A percentile compares a stretch with the other conserved stretches of the same genome.
Evolutionary conservation across 345 rosid genomes (phyloP).

Genomic region (Euphorbia tirucalli): DNA sequence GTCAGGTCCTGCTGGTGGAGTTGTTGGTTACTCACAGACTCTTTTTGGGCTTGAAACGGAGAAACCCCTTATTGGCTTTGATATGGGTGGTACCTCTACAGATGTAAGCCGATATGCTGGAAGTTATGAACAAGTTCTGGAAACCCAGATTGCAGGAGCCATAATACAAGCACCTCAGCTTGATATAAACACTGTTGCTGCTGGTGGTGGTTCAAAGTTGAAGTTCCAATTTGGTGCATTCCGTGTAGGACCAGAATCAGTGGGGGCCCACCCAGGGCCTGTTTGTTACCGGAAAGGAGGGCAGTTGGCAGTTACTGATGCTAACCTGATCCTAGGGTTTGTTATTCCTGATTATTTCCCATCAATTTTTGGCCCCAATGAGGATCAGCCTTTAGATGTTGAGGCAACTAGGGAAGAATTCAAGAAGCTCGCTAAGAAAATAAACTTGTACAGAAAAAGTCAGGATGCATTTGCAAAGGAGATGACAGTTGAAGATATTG

Average conservation of each 20-base stretch:
- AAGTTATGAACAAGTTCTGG: constrained; percentile 90
- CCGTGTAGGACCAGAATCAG: constrained; percentile 91
- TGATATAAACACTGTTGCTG: constrained; percentile 95
- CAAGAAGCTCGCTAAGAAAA: constrained; percentile 63
- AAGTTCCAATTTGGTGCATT: constrained; percentile 94
- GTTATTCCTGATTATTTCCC: constrained; percentile 95
- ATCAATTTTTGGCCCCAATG: constrained; percentile 82
- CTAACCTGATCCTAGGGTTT: constrained; percentile 79
- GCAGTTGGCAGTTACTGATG: constrained; percentile 89
- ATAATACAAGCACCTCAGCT: constrained; percentile 98
- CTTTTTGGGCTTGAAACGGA: constrained; percentile 88
- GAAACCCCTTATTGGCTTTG: constrained; percentile 92
- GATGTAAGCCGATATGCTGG: constrained; percentile 98
- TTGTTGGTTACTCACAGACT: constrained; percentile 93
- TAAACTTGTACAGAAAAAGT: constrained; percentile 72
- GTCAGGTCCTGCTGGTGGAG: constrained; percentile 98
- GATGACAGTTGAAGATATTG: constrained; percentile 85
- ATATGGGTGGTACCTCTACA: constrained; percentile 98
- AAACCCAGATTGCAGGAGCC: constrained; percentile 94
- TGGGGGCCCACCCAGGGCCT: constrained; percentile 98
- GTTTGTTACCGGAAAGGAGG: constrained; percentile 96
- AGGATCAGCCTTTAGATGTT: constrained; percentile 77
- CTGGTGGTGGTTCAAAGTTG: constrained; percentile 95
- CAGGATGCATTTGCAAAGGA: constrained; percentile 69
- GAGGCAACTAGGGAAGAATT: constrained; percentile 71